These are phyloP conservation scores for Cytospora paraplurivora DNA, from an alignment of 2,329 filamentous ascomycete genomes.

Conservation along the genomic window DNA sequence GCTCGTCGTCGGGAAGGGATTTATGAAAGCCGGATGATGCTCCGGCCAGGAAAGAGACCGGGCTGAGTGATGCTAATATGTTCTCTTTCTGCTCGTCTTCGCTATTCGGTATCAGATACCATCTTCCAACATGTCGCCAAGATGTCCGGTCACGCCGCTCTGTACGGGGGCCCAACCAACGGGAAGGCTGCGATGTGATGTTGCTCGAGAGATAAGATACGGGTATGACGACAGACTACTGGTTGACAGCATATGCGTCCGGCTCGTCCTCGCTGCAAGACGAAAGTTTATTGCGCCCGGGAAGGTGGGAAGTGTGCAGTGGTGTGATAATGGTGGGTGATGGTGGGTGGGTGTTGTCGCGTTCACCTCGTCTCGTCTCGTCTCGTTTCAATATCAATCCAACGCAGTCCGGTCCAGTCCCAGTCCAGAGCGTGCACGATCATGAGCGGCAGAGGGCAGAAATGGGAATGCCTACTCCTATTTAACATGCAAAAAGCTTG, in stretches of 20 bases:
- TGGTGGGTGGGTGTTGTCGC: not conserved
- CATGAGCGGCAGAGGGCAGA: not conserved
- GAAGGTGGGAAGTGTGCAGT: not conserved
- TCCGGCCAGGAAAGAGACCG: constrained; percentile 18
- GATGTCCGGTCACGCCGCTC: constrained; percentile 16
- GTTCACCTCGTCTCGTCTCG: not conserved
- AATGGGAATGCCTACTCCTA: constrained; percentile 18
- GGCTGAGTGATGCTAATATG: constrained; percentile 22
- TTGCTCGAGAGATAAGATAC: constrained; percentile 27
- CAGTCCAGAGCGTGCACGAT: not conserved
- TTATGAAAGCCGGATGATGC: not conserved
- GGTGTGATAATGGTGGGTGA: not conserved
- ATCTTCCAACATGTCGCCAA: constrained; percentile 26
- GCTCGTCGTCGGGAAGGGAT: not conserved
- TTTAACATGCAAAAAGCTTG: constrained; percentile 17
- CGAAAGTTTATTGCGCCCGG: not conserved
- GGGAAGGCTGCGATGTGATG: constrained; percentile 15
- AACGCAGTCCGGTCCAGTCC: not conserved
- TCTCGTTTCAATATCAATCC: too few species aligned
- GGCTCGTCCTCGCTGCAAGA: not conserved
- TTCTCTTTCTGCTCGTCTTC: constrained; percentile 7
- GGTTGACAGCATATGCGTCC: constrained; percentile 9
- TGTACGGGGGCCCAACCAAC: constrained; percentile 22
- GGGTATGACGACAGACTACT: constrained; percentile 23
- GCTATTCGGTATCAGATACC: constrained; percentile 28